Percentiles rank a stretch among this genome's conserved stretches.
phyloP scores from a whole-genome alignment of 106 monocot genomes.

The Amphibolis antarctica region DNA sequence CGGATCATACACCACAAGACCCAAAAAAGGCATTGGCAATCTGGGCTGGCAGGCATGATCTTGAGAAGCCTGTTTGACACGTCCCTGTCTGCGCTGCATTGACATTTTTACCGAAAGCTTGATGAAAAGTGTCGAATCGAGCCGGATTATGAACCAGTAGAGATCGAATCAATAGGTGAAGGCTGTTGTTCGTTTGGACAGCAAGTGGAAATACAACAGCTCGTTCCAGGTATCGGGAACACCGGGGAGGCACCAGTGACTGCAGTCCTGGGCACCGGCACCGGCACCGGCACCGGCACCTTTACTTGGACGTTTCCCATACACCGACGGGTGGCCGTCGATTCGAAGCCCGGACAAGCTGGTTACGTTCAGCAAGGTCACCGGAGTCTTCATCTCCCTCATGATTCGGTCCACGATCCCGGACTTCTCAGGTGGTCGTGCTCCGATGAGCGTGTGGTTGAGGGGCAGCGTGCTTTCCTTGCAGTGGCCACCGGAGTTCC shows the following conservation, averaged over 20 bases:
- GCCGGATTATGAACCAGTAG: no score
- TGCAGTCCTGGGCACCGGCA: slow-evolving; percentile 52
- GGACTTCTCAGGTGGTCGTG: slow-evolving; percentile 34
- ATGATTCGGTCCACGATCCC: slow-evolving; percentile 48
- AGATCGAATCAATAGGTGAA: slow-evolving; percentile 6
- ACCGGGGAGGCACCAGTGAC: slow-evolving; percentile 97
- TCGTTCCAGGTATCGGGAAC: slow-evolving; percentile 93
- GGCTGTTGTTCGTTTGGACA: slow-evolving; percentile 15
- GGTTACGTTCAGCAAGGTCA: slow-evolving; percentile 73
- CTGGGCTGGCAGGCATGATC: no score
- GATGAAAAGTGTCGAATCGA: no score
- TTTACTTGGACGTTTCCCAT: slow-evolving; percentile 29
- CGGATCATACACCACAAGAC: no score
- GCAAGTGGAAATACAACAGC: slow-evolving; percentile 49
- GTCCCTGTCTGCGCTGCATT: no score
- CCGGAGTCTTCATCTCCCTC: slow-evolving; percentile 60
- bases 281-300: no score
- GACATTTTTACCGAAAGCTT: no score
- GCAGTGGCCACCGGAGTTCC: slow-evolving; percentile 96
- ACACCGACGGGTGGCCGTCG: slow-evolving; percentile 81
- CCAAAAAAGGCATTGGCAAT: no score
- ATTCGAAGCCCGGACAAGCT: slow-evolving; percentile 59
- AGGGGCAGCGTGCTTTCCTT: slow-evolving; percentile 43
- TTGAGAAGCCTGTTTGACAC: no score
- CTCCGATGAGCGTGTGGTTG: slow-evolving; percentile 18